A percentile compares a stretch with the other conserved stretches of the same genome.
phyloP scores from a whole-genome alignment of 805 yeast species.

The Saturnispora halmiae region DNA sequence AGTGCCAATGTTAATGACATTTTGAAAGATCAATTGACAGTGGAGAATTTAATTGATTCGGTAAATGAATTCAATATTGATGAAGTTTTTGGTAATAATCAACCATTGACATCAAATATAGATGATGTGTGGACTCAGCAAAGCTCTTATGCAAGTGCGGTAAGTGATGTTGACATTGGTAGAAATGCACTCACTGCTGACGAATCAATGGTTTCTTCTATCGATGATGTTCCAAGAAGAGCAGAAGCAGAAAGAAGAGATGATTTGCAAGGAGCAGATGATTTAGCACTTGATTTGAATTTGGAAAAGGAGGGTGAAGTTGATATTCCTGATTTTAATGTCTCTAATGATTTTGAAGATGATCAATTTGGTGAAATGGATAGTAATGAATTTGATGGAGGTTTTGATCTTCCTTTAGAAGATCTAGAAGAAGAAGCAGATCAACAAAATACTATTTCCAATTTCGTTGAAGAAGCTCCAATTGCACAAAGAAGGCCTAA shows the following conservation, averaged over 20 bases:
- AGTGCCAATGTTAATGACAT: constrained; percentile 50
- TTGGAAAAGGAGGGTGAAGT: constrained; percentile 12
- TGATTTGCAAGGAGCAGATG: constrained; percentile 26
- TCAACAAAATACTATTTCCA: not conserved
- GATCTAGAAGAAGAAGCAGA: constrained; percentile 10
- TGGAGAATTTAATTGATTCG: constrained; percentile 60
- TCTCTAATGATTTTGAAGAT: constrained; percentile 26
- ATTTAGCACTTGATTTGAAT: constrained; percentile 29
- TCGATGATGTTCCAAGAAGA: constrained; percentile 22
- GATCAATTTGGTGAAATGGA: constrained; percentile 35
- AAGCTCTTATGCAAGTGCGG: not conserved
- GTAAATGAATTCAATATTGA: constrained; percentile 43
- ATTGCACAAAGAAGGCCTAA: constrained; percentile 12
- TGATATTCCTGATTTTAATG: constrained; percentile 9
- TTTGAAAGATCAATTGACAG: constrained; percentile 71
- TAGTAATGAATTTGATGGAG: constrained; percentile 26
- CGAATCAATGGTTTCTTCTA: constrained; percentile 11
- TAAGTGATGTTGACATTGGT: constrained; percentile 18
- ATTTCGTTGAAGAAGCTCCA: constrained; percentile 5
- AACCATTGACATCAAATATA: no score
- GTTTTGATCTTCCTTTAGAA: constrained; percentile 22
- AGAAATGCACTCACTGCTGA: constrained; percentile 4
- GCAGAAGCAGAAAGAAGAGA: constrained; percentile 23
- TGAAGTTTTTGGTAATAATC: constrained; percentile 20
- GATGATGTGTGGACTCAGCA: constrained; percentile 10